A percentile compares a stretch with the other conserved stretches of the same genome.
phyloP scores from a whole-genome alignment of 176 grass and related monocot genomes.

The Phoenix roebelenii region DNA sequence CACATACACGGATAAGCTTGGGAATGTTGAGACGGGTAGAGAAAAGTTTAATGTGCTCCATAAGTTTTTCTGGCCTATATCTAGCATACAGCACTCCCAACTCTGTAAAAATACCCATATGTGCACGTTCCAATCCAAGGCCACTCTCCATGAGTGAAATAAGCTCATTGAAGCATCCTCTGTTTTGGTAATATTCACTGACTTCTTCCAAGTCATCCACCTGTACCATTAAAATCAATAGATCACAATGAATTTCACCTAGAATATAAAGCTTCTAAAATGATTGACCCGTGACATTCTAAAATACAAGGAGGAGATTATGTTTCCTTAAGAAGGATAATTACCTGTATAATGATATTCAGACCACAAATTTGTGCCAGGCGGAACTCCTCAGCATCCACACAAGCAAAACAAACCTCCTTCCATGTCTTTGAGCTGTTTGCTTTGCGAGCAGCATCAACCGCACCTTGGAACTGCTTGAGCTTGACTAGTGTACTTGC shows the following conservation, averaged over 20 bases:
- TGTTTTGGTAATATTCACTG: conserved; percentile 90
- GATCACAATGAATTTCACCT: no score
- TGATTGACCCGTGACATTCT: no score
- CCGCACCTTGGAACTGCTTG: conserved; percentile 94
- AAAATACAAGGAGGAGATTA: no score
- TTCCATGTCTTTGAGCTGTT: conserved; percentile 96
- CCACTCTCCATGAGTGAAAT: conserved; percentile 85
- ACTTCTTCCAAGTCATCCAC: conserved; percentile 97
- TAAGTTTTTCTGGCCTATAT: conserved; percentile 92
- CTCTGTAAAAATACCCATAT: conserved; percentile 96
- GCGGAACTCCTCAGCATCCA: conserved; percentile 91
- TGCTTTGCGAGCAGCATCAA: conserved; percentile 93
- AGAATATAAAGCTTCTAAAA: no score
- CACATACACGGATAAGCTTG: conserved; percentile 84
- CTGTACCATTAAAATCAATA: conserved; percentile 16
- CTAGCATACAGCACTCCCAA: conserved; percentile 89
- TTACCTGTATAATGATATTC: conserved; percentile 89
- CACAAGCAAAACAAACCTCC: conserved; percentile 97
- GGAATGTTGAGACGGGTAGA: conserved; percentile 84
- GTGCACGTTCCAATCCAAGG: conserved; percentile 60
- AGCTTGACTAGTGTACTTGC: conserved; percentile 82
- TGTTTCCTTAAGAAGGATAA: background rate
- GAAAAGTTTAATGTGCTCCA: conserved; percentile 99
- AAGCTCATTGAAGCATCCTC: conserved; percentile 90
- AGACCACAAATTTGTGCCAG: conserved; percentile 95